phyloP scores from a whole-genome alignment of 768 basidiomycete species.

The Suillus cothurnatus region DNA sequence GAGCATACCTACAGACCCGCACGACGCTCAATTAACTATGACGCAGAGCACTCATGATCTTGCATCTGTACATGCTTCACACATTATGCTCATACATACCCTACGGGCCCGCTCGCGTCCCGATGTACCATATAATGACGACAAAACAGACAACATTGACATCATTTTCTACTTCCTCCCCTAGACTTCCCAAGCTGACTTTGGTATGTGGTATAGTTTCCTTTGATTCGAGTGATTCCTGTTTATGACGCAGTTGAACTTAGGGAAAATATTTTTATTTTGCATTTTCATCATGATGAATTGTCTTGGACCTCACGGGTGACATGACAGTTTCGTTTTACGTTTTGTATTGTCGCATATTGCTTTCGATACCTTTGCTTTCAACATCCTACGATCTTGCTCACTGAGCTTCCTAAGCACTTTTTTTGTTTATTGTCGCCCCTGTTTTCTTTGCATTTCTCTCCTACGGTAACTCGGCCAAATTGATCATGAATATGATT shows the following conservation, averaged over 20 bases:
- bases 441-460: background rate
- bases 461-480: background rate
- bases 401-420: background rate
- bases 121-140: constrained; percentile 26
- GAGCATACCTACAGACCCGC: constrained; percentile 13
- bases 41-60: constrained; percentile 4
- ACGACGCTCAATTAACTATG: background rate
- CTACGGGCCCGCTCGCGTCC: constrained; percentile 16
- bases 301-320: background rate
- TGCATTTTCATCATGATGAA: background rate
- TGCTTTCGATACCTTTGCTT: background rate
- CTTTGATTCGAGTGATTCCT: background rate
- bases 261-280: background rate
- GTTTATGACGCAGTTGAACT: background rate
- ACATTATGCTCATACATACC: constrained; percentile 6
- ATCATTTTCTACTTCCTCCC: background rate
- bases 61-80: constrained; percentile 3
- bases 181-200: background rate
- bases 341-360: background rate
- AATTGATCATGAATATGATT: background rate
- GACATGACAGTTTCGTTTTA: background rate
- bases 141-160: background rate
- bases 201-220: background rate
- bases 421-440: background rate
- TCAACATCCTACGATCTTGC: background rate